Conservation (phyloP, 306 rosid genomes). For the Astragalus glycyphyllos region DNA sequence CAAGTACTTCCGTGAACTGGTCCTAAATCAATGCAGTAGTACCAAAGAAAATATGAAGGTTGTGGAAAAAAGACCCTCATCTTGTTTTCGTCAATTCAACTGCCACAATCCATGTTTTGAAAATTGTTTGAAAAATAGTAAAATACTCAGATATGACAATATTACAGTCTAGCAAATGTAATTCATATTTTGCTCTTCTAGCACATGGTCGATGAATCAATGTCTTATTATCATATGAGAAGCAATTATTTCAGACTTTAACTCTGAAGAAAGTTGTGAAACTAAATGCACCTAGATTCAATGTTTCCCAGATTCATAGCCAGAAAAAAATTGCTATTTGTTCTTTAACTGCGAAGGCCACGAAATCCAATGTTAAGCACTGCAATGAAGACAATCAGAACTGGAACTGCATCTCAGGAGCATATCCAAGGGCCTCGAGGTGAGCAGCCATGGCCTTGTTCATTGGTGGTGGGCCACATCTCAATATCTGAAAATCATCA, state of each 20-base stretch:
- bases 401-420: constrained; percentile 86
- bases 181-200: constrained; percentile 18
- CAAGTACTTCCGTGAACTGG: too few species aligned
- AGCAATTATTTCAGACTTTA: constrained; percentile 46
- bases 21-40: too few species aligned
- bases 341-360: constrained; percentile 29
- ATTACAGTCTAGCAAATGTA: neutral
- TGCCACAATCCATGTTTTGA: neutral
- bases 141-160: neutral
- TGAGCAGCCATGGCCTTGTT: constrained; percentile 94
- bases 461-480: constrained; percentile 99
- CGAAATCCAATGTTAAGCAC: constrained; percentile 31
- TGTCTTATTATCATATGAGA: constrained; percentile 36
- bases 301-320: constrained; percentile 29
- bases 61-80: too few species aligned
- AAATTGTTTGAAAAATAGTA: constrained; percentile 12
- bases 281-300: constrained; percentile 27
- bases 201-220: constrained; percentile 13
- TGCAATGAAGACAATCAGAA: constrained; percentile 61
- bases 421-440: constrained; percentile 75
- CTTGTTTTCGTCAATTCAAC: too few species aligned
- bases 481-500: constrained; percentile 63
- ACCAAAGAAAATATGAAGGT: too few species aligned
- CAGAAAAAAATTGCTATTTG: neutral
- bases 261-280: constrained; percentile 22